A percentile compares a stretch with the other conserved stretches of the same genome.
These are phyloP conservation scores for Pleurotus giganteus DNA, from an alignment of 768 basidiomycete species.

Conservation along the genomic window DNA sequence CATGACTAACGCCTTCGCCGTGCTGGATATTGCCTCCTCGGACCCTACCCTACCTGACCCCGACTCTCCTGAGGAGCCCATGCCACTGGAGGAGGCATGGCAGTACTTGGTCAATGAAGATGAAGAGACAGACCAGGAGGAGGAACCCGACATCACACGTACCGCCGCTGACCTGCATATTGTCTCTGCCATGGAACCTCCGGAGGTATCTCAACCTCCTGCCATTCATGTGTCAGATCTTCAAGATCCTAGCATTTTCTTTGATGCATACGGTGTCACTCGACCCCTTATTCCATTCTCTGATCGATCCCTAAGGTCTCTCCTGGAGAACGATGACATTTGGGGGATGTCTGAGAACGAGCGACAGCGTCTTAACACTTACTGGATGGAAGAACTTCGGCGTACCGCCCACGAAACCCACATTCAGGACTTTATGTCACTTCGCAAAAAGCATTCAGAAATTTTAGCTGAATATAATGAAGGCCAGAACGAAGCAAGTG, in stretches of 20 bases:
- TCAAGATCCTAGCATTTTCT: slow-evolving; percentile 29
- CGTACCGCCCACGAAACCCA: slow-evolving; percentile 19
- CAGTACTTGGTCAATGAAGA: slow-evolving; percentile 15
- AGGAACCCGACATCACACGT: too few relatives aligned
- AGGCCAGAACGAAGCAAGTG: slow-evolving; percentile 54
- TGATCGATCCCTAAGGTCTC: slow-evolving; percentile 33
- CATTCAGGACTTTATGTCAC: slow-evolving; percentile 40
- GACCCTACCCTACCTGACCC: too few relatives aligned
- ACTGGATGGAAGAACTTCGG: slow-evolving; percentile 48
- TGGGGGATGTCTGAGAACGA: slow-evolving; percentile 58
- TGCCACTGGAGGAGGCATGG: neutral
- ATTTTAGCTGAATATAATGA: slow-evolving; percentile 39
- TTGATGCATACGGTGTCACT: slow-evolving; percentile 31
- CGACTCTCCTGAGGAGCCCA: too few relatives aligned
- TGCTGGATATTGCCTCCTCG: neutral
- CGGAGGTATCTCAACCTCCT: neutral
- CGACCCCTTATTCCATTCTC: slow-evolving; percentile 37
- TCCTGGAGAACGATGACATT: slow-evolving; percentile 36
- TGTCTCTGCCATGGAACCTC: neutral
- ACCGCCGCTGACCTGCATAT: neutral
- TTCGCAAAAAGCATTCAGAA: slow-evolving; percentile 25
- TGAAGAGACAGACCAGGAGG: too few relatives aligned
- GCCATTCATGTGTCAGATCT: slow-evolving; percentile 18
- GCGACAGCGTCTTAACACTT: slow-evolving; percentile 38
- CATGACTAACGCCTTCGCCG: neutral